These are phyloP conservation scores for Hymenoscyphus scutula DNA, from an alignment of 2,329 filamentous ascomycete genomes.

Conservation along the genomic window DNA sequence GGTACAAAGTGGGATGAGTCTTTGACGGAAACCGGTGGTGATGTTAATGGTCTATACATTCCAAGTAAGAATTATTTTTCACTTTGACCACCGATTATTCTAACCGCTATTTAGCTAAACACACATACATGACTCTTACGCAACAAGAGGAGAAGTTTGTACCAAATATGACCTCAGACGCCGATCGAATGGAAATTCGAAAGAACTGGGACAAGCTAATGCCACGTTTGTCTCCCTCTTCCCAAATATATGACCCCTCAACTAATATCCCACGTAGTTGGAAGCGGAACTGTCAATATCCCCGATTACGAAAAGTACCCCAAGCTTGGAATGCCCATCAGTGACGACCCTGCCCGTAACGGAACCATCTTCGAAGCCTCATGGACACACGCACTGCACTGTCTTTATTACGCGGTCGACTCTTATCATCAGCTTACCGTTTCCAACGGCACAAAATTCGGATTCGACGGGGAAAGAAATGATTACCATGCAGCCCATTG, in stretches of 20 bases:
- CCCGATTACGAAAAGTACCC: constrained; percentile 35
- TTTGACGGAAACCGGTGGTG: constrained; percentile 35
- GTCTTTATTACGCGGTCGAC: constrained; percentile 37
- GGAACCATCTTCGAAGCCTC: constrained; percentile 36
- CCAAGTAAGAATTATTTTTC: constrained; percentile 27
- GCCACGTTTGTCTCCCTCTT: constrained; percentile 28
- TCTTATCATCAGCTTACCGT: constrained; percentile 37
- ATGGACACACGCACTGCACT: constrained; percentile 38
- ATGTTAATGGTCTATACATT: constrained; percentile 37
- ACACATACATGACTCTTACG: constrained; percentile 33
- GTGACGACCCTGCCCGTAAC: constrained; percentile 33
- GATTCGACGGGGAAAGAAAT: constrained; percentile 31
- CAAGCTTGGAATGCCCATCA: constrained; percentile 35
- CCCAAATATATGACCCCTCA: neutral
- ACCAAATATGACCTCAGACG: constrained; percentile 36
- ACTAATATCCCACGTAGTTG: constrained; percentile 24
- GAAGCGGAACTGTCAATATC: constrained; percentile 36
- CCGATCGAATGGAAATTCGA: constrained; percentile 33
- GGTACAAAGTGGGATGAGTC: constrained; percentile 14
- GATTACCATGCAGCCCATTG: constrained; percentile 35
- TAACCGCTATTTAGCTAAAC: constrained; percentile 21
- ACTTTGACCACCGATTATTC: neutral
- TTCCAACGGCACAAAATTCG: constrained; percentile 26
- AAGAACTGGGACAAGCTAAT: constrained; percentile 37
- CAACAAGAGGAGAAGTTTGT: constrained; percentile 34